Percentiles rank a stretch among this genome's conserved stretches.
Evolutionary conservation across 2,329 filamentous ascomycete genomes (phyloP).

Genomic region (Ophiostoma sp.): DNA sequence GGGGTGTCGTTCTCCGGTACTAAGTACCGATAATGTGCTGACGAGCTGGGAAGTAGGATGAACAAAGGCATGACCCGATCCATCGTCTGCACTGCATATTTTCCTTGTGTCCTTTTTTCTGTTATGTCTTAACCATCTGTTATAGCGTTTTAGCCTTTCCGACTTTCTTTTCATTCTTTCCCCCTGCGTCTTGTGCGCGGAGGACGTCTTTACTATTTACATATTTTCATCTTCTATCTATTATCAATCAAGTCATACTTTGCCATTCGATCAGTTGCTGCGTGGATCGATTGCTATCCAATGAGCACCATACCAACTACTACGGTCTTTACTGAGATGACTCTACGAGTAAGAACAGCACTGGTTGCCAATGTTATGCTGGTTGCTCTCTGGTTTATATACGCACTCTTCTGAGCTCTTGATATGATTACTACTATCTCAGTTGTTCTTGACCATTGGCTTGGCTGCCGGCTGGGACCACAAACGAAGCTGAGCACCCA

Average conservation of each 20-base stretch:
- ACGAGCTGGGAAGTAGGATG: background rate
- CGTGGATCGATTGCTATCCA: too few species aligned
- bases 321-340: too few species aligned
- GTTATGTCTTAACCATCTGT: background rate
- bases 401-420: too few species aligned
- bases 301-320: too few species aligned
- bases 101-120: background rate
- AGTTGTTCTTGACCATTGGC: too few species aligned
- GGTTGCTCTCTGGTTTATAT: too few species aligned
- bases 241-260: background rate
- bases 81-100: background rate
- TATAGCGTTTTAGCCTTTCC: constrained; percentile 11
- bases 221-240: constrained; percentile 1
- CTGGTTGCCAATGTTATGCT: too few species aligned
- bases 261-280: too few species aligned
- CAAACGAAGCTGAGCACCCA: too few species aligned
- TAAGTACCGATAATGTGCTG: background rate
- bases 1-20: constrained; percentile 12
- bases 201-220: background rate
- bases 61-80: background rate
- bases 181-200: background rate
- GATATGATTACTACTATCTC: too few species aligned
- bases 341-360: too few species aligned
- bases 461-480: too few species aligned
- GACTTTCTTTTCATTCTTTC: background rate